Evolutionary conservation across 768 basidiomycete genomes (phyloP).

Genomic region (Agaricus blazei): DNA sequence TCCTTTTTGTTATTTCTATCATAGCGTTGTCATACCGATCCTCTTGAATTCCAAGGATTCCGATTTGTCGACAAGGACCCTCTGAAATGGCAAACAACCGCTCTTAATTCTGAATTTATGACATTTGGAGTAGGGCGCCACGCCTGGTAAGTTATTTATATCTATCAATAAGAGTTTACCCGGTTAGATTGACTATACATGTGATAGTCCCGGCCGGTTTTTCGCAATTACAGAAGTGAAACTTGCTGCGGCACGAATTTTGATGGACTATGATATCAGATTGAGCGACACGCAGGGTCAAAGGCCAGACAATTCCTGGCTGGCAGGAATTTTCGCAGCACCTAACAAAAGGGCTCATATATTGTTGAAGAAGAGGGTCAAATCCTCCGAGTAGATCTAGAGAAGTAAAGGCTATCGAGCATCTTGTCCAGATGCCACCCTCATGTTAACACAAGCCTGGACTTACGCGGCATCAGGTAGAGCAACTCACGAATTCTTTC

Average conservation of each 20-base stretch:
- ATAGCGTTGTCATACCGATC: conserved; percentile 22
- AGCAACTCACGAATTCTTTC: too few species aligned
- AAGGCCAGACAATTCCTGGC: conserved; percentile 2
- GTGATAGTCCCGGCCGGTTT: conserved; percentile 32
- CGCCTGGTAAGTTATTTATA: conserved; percentile 15
- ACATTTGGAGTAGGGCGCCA: conserved; percentile 32
- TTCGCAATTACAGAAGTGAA: conserved; percentile 40
- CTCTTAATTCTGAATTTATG: conserved; percentile 22
- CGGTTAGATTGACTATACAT: not conserved
- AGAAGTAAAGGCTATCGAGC: too few species aligned
- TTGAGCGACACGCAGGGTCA: conserved; percentile 10
- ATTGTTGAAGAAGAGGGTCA: conserved; percentile 10
- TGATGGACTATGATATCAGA: conserved; percentile 37
- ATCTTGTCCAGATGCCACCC: too few species aligned
- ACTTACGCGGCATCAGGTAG: too few species aligned
- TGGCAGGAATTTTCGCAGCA: conserved; percentile 13
- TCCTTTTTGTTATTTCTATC: not conserved
- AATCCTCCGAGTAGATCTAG: not conserved
- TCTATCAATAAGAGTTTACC: too few species aligned
- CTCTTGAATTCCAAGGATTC: conserved; percentile 34
- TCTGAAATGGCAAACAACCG: conserved; percentile 22
- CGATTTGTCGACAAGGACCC: conserved; percentile 25
- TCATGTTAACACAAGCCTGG: too few species aligned
- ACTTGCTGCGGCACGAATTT: conserved; percentile 36
- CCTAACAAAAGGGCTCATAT: conserved; percentile 14